These are phyloP conservation scores for Trichoderma parareesei DNA, from an alignment of 495 filamentous ascomycete species.

Conservation along the genomic window DNA sequence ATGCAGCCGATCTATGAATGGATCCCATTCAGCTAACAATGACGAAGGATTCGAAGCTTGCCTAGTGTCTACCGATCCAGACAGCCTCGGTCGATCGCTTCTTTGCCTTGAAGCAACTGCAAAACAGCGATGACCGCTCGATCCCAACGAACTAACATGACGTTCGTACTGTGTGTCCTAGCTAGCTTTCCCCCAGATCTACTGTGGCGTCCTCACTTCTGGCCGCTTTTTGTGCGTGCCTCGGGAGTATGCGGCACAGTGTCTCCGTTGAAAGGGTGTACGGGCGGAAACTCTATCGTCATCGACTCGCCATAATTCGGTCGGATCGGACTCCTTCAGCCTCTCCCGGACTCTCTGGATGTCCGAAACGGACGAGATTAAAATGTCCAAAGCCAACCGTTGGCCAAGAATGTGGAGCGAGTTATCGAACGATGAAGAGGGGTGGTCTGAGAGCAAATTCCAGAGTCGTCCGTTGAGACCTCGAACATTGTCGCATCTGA, in stretches of 20 bases:
- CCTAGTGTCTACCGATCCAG: too few species aligned
- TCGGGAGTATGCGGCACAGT: background rate
- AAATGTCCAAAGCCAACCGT: background rate
- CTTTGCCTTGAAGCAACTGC: too few species aligned
- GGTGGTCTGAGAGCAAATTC: background rate
- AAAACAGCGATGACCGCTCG: too few species aligned
- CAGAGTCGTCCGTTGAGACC: background rate
- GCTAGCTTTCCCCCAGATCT: background rate
- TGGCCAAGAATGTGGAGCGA: background rate
- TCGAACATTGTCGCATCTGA: background rate
- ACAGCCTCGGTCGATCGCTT: too few species aligned
- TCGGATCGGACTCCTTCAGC: background rate
- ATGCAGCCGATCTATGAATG: too few species aligned
- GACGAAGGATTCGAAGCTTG: too few species aligned
- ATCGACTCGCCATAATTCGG: background rate
- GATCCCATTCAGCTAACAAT: too few species aligned
- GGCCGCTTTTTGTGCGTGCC: background rate
- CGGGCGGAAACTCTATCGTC: constrained; percentile 5
- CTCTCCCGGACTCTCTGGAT: background rate
- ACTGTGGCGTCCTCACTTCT: background rate
- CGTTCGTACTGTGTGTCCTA: background rate
- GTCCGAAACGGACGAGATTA: background rate
- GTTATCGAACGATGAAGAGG: background rate
- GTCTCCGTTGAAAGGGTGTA: background rate
- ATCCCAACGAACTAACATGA: too few species aligned